These are phyloP conservation scores for Syzygium malaccense DNA, from an alignment of 441 rosid genomes.

Conservation along the genomic window DNA sequence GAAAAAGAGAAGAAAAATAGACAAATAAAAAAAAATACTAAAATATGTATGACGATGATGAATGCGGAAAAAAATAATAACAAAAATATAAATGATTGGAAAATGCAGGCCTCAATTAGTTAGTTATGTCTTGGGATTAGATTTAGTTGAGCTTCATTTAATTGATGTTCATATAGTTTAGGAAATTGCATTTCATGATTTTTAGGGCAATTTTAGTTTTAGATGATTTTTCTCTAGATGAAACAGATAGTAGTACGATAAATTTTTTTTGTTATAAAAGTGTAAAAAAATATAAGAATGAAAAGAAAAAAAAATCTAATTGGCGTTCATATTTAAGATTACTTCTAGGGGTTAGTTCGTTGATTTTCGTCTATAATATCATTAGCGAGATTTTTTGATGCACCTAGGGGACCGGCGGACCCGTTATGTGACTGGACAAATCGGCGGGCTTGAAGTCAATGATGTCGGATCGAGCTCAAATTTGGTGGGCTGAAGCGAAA, in stretches of 20 bases:
- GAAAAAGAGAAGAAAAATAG: neutral
- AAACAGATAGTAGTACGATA: neutral
- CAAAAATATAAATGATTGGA: neutral
- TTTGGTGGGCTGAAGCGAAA: too few relatives aligned
- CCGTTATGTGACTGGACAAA: too few relatives aligned
- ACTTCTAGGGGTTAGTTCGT: neutral
- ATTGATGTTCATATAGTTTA: neutral
- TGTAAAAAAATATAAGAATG: too few relatives aligned
- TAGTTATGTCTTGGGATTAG: neutral
- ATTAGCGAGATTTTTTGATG: too few relatives aligned
- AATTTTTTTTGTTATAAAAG: too few relatives aligned
- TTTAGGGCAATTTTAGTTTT: neutral
- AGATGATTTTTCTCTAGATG: neutral
- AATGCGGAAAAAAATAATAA: neutral
- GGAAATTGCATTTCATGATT: neutral
- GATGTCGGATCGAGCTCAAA: too few relatives aligned
- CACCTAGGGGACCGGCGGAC: too few relatives aligned
- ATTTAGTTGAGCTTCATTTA: neutral
- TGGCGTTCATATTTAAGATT: too few relatives aligned
- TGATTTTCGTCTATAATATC: rapidly evolving
- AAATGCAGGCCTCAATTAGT: neutral
- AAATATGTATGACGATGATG: too few relatives aligned
- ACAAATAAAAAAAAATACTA: too few relatives aligned
- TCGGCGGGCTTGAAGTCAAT: too few relatives aligned
- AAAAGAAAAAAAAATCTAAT: too few relatives aligned